These are phyloP conservation scores for Gossypium thurberi DNA, from an alignment of 345 rosid species.

Conservation along the genomic window DNA sequence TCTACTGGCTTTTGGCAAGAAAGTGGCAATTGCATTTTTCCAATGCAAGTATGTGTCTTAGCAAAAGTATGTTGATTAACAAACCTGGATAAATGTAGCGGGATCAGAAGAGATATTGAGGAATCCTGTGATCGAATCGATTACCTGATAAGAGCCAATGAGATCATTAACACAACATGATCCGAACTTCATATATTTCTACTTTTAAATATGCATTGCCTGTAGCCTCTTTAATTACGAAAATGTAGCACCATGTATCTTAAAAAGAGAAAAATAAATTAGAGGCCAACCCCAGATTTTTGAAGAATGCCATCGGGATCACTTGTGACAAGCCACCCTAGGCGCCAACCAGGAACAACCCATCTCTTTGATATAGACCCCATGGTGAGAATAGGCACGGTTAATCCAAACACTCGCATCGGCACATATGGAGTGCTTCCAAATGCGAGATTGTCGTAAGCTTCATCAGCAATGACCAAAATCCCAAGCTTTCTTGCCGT, in stretches of 20 bases:
- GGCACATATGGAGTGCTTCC: constrained; percentile 56
- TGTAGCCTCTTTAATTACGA: neutral
- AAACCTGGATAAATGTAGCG: constrained; percentile 49
- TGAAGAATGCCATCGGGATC: constrained; percentile 50
- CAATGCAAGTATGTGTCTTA: neutral
- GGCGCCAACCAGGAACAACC: constrained; percentile 81
- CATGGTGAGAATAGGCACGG: constrained; percentile 51
- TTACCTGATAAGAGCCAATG: constrained; percentile 25
- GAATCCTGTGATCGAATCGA: constrained; percentile 28
- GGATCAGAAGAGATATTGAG: constrained; percentile 35
- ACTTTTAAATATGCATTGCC: neutral
- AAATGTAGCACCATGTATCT: neutral
- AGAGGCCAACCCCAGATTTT: constrained; percentile 39
- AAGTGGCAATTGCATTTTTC: neutral
- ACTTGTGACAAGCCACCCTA: constrained; percentile 59
- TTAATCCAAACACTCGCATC: constrained; percentile 56
- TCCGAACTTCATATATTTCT: neutral
- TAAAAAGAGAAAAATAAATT: neutral
- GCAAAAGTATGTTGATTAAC: constrained; percentile 5
- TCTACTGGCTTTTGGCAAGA: neutral
- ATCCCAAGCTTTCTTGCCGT: constrained; percentile 54
- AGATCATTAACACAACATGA: neutral
- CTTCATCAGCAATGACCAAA: constrained; percentile 69
- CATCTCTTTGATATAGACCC: constrained; percentile 74
- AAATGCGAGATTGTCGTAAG: constrained; percentile 44